Evolutionary conservation across 306 rosid species (phyloP).

Genomic region (Cucurbita argyrosperma): DNA sequence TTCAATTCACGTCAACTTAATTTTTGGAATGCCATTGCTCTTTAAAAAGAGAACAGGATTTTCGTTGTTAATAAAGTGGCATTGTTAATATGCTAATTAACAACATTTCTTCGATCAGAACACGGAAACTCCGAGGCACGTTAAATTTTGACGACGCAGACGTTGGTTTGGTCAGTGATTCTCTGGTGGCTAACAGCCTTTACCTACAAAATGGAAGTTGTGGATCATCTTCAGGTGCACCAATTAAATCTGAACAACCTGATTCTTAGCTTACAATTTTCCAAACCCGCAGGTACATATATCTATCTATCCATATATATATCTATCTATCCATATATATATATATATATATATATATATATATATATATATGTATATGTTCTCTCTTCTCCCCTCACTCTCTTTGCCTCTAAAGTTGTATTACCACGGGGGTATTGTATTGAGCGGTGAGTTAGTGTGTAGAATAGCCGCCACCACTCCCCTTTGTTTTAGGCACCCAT

Average conservation of each 20-base stretch:
- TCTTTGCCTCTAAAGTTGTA: slow-evolving; percentile 1
- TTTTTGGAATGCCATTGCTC: not conserved
- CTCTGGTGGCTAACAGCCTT: slow-evolving; percentile 90
- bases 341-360: slow-evolving; percentile 1
- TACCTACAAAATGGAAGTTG: slow-evolving; percentile 75
- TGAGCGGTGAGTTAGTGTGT: slow-evolving; percentile 52
- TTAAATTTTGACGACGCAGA: slow-evolving; percentile 74
- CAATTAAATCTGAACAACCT: slow-evolving; percentile 67
- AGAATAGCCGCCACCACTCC: slow-evolving; percentile 53
- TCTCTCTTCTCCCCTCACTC: not conserved
- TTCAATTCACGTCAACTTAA: not conserved
- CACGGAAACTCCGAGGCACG: slow-evolving; percentile 62
- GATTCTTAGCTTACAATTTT: slow-evolving; percentile 30
- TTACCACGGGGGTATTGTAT: slow-evolving; percentile 42
- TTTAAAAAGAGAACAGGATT: not conserved
- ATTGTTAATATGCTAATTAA: not conserved
- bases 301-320: slow-evolving; percentile 7
- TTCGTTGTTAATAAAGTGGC: not conserved
- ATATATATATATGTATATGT: slow-evolving; percentile 3
- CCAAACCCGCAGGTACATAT: slow-evolving; percentile 1
- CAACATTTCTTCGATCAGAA: slow-evolving; percentile 23
- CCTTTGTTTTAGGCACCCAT: slow-evolving; percentile 17
- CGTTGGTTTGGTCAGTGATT: slow-evolving; percentile 81
- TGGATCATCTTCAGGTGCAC: slow-evolving; percentile 64
- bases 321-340: not conserved